Evolutionary conservation across 1,284 basidiomycete genomes (phyloP), one percentile per base, ranked within the genome.

Genomic region (Rhodotorula sp.): DNA sequence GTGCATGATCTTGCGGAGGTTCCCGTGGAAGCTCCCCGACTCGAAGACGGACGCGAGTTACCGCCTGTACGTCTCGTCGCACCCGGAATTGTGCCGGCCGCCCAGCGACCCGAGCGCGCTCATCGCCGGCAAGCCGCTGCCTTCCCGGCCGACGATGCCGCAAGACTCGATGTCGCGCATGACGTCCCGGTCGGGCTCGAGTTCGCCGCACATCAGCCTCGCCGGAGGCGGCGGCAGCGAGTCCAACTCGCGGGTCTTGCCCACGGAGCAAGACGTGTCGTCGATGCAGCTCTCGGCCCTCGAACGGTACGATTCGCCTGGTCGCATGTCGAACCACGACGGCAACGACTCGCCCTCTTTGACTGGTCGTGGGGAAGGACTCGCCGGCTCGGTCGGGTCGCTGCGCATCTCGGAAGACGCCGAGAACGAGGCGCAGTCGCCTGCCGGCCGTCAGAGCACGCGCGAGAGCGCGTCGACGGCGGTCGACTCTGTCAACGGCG

Each of bases 21-120:
- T 99, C 86, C 97, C 97, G 3, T 99, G 97, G 97, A 98, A 95
- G 83, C 90, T 98, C 70, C 95, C 96, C 31, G 96, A 99, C 81
- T 86, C 89, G 79, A 97, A 97, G 86, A 88, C 89, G 47, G 97
- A 99, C 80, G 87, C 91, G 65, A 91, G 89, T 80, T 99, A 93
- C 85, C 87, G 90, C 72, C 89, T 93, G 14, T 99, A 97, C 80
- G 90, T 98, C 76, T 87, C 90, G 77, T 91, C 94, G 39, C 93
- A 97, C 80, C 93, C 93, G 15, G 93, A 97, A 80, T 84, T 95
- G 61, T 89, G 88, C 72, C 84, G 84, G 7, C 62, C 76, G 8
- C 77, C 76, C 20, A 29, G 62, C 12, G 57, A 43, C 5, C 61
- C 68, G 47, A 56, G 63, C 48, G 66, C 70, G 5, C 49, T 68